These are phyloP conservation scores for Inga leiocalycina DNA, from an alignment of 306 rosid species.

Conservation along the genomic window DNA sequence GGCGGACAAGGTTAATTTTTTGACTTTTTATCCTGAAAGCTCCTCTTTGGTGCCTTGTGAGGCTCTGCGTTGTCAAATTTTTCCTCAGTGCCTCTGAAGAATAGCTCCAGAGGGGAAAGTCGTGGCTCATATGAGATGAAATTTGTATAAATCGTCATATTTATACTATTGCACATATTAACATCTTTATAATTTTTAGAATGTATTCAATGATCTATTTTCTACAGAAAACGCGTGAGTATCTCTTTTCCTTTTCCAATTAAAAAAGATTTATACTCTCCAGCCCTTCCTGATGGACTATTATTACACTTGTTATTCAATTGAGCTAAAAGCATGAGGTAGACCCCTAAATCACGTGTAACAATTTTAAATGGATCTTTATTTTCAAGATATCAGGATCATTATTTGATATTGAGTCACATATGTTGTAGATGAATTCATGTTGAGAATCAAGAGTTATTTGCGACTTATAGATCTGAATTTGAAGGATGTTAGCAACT, in stretches of 20 bases:
- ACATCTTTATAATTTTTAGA: not conserved
- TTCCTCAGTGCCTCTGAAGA: not conserved
- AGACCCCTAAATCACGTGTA: not conserved
- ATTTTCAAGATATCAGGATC: not conserved
- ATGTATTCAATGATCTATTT: not conserved
- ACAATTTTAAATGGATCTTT: not conserved
- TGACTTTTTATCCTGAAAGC: not conserved
- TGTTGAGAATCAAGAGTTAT: constrained; percentile 15
- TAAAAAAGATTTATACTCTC: not conserved
- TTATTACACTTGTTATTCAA: not conserved
- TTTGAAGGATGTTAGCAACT: constrained; percentile 4
- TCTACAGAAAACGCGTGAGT: not conserved
- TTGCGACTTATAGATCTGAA: not conserved
- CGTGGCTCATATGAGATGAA: not conserved
- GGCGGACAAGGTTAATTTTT: constrained; percentile 69
- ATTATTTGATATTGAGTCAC: constrained; percentile 8
- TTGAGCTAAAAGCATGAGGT: not conserved
- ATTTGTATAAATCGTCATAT: not conserved
- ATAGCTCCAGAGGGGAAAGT: not conserved
- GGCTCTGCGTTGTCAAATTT: not conserved
- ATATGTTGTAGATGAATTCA: not conserved
- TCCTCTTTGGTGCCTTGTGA: not conserved
- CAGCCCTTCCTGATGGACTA: not conserved
- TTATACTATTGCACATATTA: not conserved
- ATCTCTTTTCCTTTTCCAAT: not conserved